These are phyloP conservation scores for Withania somnifera DNA, from an alignment of 305 asterid genomes.

Conservation along the genomic window DNA sequence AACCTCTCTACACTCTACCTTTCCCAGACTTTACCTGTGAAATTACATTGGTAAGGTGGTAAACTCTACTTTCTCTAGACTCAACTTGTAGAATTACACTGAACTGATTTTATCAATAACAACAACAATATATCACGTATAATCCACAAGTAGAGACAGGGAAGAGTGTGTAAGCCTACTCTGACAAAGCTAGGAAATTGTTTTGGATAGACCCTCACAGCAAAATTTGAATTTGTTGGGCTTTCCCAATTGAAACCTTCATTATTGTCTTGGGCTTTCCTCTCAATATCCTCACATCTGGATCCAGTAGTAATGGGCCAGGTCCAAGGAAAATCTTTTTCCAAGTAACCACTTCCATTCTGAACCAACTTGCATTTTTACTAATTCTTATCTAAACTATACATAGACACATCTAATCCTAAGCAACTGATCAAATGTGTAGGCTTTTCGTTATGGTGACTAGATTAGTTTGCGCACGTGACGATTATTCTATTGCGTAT, in stretches of 20 bases:
- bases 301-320: background rate
- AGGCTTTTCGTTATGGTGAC: background rate
- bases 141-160: background rate
- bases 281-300: background rate
- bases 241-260: background rate
- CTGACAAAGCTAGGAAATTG: background rate
- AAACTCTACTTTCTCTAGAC: background rate
- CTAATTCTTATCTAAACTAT: background rate
- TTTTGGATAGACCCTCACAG: no score
- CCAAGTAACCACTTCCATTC: background rate
- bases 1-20: background rate
- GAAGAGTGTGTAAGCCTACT: background rate
- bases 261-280: background rate
- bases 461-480: background rate
- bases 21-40: no score
- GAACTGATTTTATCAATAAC: background rate
- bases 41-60: no score
- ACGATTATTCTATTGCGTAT: background rate
- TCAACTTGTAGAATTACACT: background rate
- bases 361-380: background rate
- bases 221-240: no score
- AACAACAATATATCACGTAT: background rate
- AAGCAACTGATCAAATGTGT: background rate
- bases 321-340: background rate
- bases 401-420: background rate